Evolutionary conservation across 257 asterid species (phyloP).

Genomic region (Salvia miltiorrhiza): DNA sequence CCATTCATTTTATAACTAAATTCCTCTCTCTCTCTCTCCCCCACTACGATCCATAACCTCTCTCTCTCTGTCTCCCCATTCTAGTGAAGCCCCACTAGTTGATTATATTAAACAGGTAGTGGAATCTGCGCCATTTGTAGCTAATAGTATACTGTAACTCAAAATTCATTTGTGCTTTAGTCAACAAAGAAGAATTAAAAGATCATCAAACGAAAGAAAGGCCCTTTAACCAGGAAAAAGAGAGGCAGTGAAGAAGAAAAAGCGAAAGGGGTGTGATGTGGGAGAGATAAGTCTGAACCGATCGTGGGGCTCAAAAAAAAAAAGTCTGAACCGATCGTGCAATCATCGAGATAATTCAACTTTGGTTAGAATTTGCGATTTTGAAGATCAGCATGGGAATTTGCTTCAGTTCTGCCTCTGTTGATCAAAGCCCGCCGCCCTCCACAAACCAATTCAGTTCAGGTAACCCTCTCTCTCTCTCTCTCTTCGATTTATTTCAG

Average conservation of each 20-base stretch:
- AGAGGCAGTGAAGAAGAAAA: neutral
- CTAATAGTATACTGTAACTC: neutral
- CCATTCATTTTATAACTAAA: neutral
- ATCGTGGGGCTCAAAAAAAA: too few relatives aligned
- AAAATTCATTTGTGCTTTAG: neutral
- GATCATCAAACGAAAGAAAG: neutral
- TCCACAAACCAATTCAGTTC: slow-evolving; percentile 31
- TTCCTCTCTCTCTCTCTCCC: neutral
- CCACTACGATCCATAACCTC: too few relatives aligned
- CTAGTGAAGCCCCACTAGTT: neutral
- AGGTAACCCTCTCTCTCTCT: slow-evolving; percentile 15
- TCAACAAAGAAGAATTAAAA: neutral
- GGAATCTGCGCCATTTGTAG: neutral
- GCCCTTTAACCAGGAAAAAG: neutral
- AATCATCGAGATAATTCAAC: neutral
- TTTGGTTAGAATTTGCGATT: neutral
- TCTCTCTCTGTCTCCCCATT: neutral
- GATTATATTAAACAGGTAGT: neutral
- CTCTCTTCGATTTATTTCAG: neutral
- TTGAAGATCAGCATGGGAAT: slow-evolving; percentile 29
- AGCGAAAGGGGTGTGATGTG: neutral
- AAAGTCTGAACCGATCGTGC: neutral
- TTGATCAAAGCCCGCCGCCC: slow-evolving; percentile 33
- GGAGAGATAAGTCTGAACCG: neutral
- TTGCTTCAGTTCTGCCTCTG: slow-evolving; percentile 38